A percentile compares a stretch with the other conserved stretches of the same genome.
phyloP scores from a whole-genome alignment of 2,329 filamentous ascomycete species.

The Bisporella sp. region DNA sequence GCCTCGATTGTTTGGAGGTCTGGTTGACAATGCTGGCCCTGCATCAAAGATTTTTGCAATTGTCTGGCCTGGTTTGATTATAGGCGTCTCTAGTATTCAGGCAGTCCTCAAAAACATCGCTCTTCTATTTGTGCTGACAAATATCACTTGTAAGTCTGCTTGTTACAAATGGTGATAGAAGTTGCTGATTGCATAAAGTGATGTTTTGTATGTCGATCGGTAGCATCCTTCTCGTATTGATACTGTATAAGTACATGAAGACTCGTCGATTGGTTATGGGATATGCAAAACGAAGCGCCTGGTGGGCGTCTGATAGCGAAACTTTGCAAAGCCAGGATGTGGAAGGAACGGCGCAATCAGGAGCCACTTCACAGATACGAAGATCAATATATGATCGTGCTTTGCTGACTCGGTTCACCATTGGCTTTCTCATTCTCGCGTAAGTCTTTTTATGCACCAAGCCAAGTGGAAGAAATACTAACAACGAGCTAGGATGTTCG shows the following conservation, averaged over 20 bases:
- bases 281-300: slow-evolving; percentile 19
- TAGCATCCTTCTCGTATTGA: slow-evolving; percentile 31
- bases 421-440: slow-evolving; percentile 35
- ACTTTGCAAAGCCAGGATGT: no score
- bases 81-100: slow-evolving; percentile 27
- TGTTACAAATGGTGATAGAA: background rate
- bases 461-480: slow-evolving; percentile 4
- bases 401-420: slow-evolving; percentile 37
- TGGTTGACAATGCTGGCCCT: slow-evolving; percentile 20
- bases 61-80: slow-evolving; percentile 29
- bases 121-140: slow-evolving; percentile 30
- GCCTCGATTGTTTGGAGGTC: slow-evolving; percentile 20
- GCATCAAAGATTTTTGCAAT: slow-evolving; percentile 31
- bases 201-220: slow-evolving; percentile 32
- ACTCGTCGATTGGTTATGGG: slow-evolving; percentile 30
- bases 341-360: slow-evolving; percentile 5
- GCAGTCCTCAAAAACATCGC: slow-evolving; percentile 22
- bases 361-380: slow-evolving; percentile 5
- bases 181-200: slow-evolving; percentile 26
- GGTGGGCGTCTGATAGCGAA: slow-evolving; percentile 15
- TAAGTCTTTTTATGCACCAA: slow-evolving; percentile 8
- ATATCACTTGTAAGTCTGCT: slow-evolving; percentile 30
- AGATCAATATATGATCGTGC: slow-evolving; percentile 38
- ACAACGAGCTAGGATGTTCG: slow-evolving; percentile 26
- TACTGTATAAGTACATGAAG: slow-evolving; percentile 35